Conservation (phyloP, 2,329 filamentous ascomycete species). For the Epicoccum sorghinum region DNA sequence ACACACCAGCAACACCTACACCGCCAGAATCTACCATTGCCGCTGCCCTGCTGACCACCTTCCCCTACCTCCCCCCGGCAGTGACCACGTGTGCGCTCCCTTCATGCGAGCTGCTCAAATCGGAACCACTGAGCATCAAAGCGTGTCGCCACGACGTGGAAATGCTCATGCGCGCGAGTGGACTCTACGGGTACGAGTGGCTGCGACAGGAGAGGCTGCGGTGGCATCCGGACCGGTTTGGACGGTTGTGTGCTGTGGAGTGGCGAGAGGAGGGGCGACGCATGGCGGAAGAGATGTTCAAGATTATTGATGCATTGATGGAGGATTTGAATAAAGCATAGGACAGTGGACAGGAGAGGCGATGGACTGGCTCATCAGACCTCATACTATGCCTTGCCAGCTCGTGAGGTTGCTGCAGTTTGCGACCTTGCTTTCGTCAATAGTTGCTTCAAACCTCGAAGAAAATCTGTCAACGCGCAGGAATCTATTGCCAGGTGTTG, state of each 20-base stretch:
- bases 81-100: constrained; percentile 32
- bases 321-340: background rate
- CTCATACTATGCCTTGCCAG: too few species aligned
- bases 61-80: constrained; percentile 38
- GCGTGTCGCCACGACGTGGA: constrained; percentile 47
- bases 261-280: constrained; percentile 41
- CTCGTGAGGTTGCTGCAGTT: too few species aligned
- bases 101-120: constrained; percentile 32
- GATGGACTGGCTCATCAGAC: too few species aligned
- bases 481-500: too few species aligned
- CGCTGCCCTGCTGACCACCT: constrained; percentile 28
- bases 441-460: too few species aligned
- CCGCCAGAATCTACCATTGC: background rate
- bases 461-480: too few species aligned
- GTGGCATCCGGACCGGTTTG: constrained; percentile 48
- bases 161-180: constrained; percentile 36
- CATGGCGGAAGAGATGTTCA: constrained; percentile 47
- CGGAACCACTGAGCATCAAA: constrained; percentile 30
- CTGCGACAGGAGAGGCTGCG: constrained; percentile 41
- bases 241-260: constrained; percentile 38
- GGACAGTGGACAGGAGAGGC: too few species aligned
- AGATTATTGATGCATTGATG: constrained; percentile 41
- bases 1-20: background rate
- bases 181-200: constrained; percentile 45
- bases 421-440: too few species aligned